Evolutionary conservation across 2,329 filamentous ascomycete species (phyloP).

Genomic region (Phaeosphaeria sp.): DNA sequence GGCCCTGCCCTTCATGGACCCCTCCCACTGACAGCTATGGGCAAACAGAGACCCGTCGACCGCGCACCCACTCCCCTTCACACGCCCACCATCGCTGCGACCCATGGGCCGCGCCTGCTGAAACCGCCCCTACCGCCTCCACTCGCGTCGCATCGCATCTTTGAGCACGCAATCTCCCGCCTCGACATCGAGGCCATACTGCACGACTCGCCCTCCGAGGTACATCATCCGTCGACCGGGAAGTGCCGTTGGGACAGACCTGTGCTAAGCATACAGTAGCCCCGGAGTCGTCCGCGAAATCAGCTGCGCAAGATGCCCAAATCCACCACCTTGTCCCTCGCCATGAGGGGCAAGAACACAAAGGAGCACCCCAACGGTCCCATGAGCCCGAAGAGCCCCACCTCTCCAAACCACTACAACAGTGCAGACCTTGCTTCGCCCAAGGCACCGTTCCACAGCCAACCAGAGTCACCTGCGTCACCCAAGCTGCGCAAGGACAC

Average conservation of each 20-base stretch:
- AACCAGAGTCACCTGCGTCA: constrained; percentile 43
- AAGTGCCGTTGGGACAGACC: constrained; percentile 2
- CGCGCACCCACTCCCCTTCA: constrained; percentile 21
- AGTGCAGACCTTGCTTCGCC: constrained; percentile 39
- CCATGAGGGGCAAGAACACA: constrained; percentile 41
- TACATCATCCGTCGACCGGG: constrained; percentile 27
- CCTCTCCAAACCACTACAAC: constrained; percentile 34
- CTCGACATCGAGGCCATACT: constrained; percentile 23
- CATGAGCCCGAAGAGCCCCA: constrained; percentile 44
- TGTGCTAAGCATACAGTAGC: constrained; percentile 35
- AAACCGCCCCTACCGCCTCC: constrained; percentile 18
- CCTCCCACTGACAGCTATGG: constrained; percentile 40
- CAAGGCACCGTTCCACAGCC: constrained; percentile 37
- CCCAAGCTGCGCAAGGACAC: constrained; percentile 48
- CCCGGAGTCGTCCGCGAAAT: constrained; percentile 33
- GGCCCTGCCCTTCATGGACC: neutral
- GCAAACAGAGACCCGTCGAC: constrained; percentile 31
- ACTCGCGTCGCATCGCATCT: constrained; percentile 24
- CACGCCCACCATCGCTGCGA: constrained; percentile 18
- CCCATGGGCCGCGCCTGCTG: constrained; percentile 37
- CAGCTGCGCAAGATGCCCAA: constrained; percentile 49
- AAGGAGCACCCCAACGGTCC: constrained; percentile 35
- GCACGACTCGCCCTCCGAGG: constrained; percentile 28
- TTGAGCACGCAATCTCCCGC: constrained; percentile 18
- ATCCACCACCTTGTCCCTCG: constrained; percentile 45